phyloP scores from a whole-genome alignment of 1,284 basidiomycete genomes.

The Ceratobasidium papillatum region DNA sequence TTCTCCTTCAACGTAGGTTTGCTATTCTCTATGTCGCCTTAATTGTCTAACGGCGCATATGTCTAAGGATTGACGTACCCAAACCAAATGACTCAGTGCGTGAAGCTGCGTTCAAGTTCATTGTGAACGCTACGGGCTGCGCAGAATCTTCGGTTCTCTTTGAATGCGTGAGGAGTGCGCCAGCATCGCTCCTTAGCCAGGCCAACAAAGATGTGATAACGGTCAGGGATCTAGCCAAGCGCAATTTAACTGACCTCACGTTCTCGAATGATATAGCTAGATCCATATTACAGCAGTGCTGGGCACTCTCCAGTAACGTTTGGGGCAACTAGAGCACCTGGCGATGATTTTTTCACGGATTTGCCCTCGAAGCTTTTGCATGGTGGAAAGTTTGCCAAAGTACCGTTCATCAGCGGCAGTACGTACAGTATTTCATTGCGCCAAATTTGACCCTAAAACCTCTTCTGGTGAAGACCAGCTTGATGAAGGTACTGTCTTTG shows the following conservation, averaged over 20 bases:
- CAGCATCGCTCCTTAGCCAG: conserved; percentile 2
- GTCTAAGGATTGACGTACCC: conserved; percentile 1
- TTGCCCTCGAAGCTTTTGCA: conserved; percentile 49
- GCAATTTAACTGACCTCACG: background rate
- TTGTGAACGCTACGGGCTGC: conserved; percentile 28
- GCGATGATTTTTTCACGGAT: conserved; percentile 51
- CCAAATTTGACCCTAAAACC: background rate
- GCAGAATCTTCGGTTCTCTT: background rate
- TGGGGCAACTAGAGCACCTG: conserved; percentile 44
- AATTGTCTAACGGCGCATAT: background rate
- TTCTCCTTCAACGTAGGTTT: conserved; percentile 36
- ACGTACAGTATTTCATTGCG: background rate
- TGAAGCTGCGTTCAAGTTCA: conserved; percentile 19
- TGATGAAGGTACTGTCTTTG: conserved; percentile 46
- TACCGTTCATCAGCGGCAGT: conserved; percentile 53
- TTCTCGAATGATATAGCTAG: background rate
- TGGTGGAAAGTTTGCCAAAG: conserved; percentile 49
- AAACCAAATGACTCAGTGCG: conserved; percentile 8
- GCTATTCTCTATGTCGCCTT: background rate
- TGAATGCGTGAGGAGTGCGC: conserved; percentile 28
- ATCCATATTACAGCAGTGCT: background rate
- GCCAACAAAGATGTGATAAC: conserved; percentile 18
- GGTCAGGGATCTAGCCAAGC: background rate
- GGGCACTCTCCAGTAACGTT: conserved; percentile 10
- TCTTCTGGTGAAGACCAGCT: conserved; percentile 6